Conservation (phyloP, 2,329 filamentous ascomycete genomes). For the Xylaria digitata region DNA sequence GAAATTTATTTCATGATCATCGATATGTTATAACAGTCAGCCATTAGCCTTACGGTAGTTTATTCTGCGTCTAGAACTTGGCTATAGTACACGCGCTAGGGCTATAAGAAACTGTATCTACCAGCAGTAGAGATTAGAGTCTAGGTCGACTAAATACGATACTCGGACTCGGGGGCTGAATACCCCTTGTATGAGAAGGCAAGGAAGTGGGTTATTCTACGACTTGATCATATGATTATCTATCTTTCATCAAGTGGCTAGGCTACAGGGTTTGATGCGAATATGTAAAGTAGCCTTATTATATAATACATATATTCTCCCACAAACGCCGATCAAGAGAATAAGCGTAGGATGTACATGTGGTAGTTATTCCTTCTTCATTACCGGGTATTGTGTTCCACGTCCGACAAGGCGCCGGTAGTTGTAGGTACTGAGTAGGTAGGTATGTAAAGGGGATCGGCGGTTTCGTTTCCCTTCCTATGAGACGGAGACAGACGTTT, state of each 20-base stretch:
- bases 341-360: neutral
- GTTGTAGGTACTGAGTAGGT: neutral
- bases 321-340: conserved; percentile 20
- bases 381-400: conserved; percentile 36
- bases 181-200: neutral
- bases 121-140: neutral
- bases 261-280: neutral
- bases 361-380: conserved; percentile 15
- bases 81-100: neutral
- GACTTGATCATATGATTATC: neutral
- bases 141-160: neutral
- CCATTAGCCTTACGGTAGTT: neutral
- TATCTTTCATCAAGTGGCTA: neutral
- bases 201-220: neutral
- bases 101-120: neutral
- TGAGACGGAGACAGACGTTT: conserved; percentile 8
- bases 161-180: too few relatives aligned
- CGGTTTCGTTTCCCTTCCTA: conserved; percentile 1
- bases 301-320: conserved; percentile 25
- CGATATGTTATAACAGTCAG: neutral
- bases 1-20: too few relatives aligned
- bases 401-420: conserved; percentile 20
- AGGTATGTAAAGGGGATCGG: neutral
- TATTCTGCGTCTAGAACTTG: neutral
- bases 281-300: neutral